These are phyloP conservation scores for Trypanosoma cruzi DNA, from an alignment of 208 protist species.

Conservation along the genomic window DNA sequence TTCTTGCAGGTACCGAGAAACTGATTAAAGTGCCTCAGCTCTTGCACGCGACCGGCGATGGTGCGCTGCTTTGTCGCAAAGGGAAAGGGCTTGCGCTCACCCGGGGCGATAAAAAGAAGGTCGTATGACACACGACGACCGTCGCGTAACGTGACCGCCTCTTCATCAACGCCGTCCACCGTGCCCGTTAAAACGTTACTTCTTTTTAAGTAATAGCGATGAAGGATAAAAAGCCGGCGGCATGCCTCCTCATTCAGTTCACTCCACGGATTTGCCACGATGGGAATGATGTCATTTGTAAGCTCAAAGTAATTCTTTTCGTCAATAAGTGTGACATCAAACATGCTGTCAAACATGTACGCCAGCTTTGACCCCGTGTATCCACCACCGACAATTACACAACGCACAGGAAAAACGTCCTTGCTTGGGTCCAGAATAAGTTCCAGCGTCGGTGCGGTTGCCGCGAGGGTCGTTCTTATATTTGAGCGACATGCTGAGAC, in stretches of 20 bases:
- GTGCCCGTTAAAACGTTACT: slow-evolving; percentile 84
- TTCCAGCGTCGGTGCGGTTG: slow-evolving; percentile 60
- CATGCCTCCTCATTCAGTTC: slow-evolving; percentile 68
- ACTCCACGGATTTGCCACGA: slow-evolving; percentile 62
- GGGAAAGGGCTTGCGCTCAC: slow-evolving; percentile 82
- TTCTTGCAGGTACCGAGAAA: slow-evolving; percentile 74
- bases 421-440: slow-evolving; percentile 81
- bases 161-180: slow-evolving; percentile 72
- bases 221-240: slow-evolving; percentile 73
- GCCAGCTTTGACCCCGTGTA: slow-evolving; percentile 77
- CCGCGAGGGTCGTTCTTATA: slow-evolving; percentile 41
- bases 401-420: slow-evolving; percentile 68
- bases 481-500: slow-evolving; percentile 39
- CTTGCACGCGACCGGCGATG: slow-evolving; percentile 69
- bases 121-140: slow-evolving; percentile 78
- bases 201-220: slow-evolving; percentile 88
- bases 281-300: slow-evolving; percentile 83
- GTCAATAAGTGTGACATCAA: slow-evolving; percentile 86
- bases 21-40: slow-evolving; percentile 77
- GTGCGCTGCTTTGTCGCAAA: slow-evolving; percentile 71
- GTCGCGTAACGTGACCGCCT: slow-evolving; percentile 63
- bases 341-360: slow-evolving; percentile 86
- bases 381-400: slow-evolving; percentile 85
- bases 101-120: slow-evolving; percentile 74
- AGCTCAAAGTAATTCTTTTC: slow-evolving; percentile 91